Base-by-base conservation (phyloP, 805 yeast genomes). In the Candida xyloterini region DNA sequence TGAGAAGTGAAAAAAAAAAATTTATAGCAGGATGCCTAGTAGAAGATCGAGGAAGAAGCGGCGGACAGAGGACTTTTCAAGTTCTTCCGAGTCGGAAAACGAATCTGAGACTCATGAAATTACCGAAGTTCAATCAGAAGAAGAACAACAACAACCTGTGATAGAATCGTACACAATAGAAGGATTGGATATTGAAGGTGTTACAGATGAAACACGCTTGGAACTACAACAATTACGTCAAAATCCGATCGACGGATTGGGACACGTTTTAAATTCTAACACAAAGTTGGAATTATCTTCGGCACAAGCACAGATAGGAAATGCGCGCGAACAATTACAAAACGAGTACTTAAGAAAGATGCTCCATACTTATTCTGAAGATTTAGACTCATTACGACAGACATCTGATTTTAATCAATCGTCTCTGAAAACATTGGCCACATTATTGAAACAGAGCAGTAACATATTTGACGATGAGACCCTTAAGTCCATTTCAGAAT, bases 61-160 rank as follows among this genome's bases (percentile, higher is more conserved):
- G 76, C 82, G 90, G 79, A 83, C 91, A 0, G 87, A 81, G 36
- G 88, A 81, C 49, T 76, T 79, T 22, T 80, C 84, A 26, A 73
- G 79, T 1, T 70, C 73, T 7, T 67, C 73, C 1, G 63, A 68
- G 2, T 62, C 71, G 1, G 52, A 36, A 31, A 73, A 76, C 1
- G 63, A 56, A 33, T 30, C 27, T 13, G 52, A 28, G 3, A 24
- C 25, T 7, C 16, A 23, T 25, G 15, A 22, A 2, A 37, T 16
- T 11, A 35, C 30, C 20, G 22, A 25, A 5, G 42, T 23, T 11
- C 35, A 30, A 1, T 26, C 30, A 1, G 33, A 24, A 27, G 38
- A 37, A 18, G 29, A 22, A 11, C 25, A 15, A 10, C 22, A 22
- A 11, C 25, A 15, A 10, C 22, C 24, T 3, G 41, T 32, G 21